Percentiles rank a stretch among this genome's conserved stretches.
phyloP scores from a whole-genome alignment of 1,284 basidiomycete species.

The Schizopora paradoxa region DNA sequence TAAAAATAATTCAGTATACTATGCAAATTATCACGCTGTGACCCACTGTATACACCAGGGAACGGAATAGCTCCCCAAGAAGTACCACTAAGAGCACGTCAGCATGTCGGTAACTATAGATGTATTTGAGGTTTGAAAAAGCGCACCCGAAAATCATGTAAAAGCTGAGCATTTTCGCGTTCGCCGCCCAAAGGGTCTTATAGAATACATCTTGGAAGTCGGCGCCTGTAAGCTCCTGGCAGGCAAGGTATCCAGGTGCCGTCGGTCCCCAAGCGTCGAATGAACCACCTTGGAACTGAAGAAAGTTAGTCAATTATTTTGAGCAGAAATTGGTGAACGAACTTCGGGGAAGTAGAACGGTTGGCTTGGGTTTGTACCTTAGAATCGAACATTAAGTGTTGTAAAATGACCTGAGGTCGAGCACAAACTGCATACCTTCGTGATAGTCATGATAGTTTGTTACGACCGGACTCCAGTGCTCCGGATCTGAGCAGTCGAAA shows the following conservation, averaged over 20 bases:
- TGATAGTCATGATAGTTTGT: slow-evolving; percentile 31
- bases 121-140: not conserved
- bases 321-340: slow-evolving; percentile 23
- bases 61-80: slow-evolving; percentile 30
- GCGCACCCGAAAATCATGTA: slow-evolving; percentile 28
- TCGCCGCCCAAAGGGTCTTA: slow-evolving; percentile 26
- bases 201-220: slow-evolving; percentile 30
- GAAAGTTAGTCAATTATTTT: slow-evolving; percentile 3
- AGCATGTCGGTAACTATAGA: slow-evolving; percentile 7
- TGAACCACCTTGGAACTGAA: slow-evolving; percentile 22
- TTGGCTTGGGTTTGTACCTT: slow-evolving; percentile 23
- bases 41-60: slow-evolving; percentile 25
- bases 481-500: slow-evolving; percentile 68
- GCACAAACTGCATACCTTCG: slow-evolving; percentile 28
- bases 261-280: slow-evolving; percentile 25
- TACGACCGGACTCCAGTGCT: slow-evolving; percentile 50
- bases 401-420: slow-evolving; percentile 10
- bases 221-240: slow-evolving; percentile 25
- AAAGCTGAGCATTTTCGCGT: slow-evolving; percentile 27
- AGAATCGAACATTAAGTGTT: not conserved
- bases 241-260: slow-evolving; percentile 23
- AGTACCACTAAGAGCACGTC: slow-evolving; percentile 23
- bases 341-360: slow-evolving; percentile 31
- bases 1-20: slow-evolving; percentile 30
- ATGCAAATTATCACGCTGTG: not conserved